These are phyloP conservation scores for Fusarium hostae DNA, from an alignment of 2,329 filamentous ascomycete species.

Conservation along the genomic window DNA sequence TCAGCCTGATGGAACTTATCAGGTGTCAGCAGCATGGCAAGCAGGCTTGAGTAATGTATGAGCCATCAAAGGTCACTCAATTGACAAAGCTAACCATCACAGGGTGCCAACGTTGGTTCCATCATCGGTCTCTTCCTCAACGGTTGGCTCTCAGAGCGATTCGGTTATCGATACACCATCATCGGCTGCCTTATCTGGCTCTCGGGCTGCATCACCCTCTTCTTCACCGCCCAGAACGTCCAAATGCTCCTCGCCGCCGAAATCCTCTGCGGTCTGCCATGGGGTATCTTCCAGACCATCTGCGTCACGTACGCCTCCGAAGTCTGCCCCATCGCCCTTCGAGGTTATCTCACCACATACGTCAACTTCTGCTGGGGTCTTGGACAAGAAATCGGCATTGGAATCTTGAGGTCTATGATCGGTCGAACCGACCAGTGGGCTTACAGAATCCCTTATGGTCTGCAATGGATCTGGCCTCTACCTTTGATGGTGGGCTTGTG, in stretches of 20 bases:
- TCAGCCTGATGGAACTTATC: constrained; percentile 30
- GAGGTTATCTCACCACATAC: constrained; percentile 78
- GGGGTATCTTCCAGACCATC: constrained; percentile 42
- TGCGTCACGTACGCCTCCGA: constrained; percentile 61
- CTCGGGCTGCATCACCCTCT: constrained; percentile 34
- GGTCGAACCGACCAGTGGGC: constrained; percentile 73
- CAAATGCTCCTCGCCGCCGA: constrained; percentile 38
- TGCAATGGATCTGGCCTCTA: constrained; percentile 83
- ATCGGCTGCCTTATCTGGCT: constrained; percentile 36
- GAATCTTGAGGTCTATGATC: constrained; percentile 77
- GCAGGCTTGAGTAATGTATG: constrained; percentile 36
- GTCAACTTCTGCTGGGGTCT: constrained; percentile 83
- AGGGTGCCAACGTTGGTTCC: constrained; percentile 37
- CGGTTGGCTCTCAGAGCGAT: constrained; percentile 32
- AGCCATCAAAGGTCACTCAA: too few relatives aligned
- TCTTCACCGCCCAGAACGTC: constrained; percentile 39
- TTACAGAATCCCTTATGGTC: constrained; percentile 75
- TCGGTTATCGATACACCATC: constrained; percentile 40
- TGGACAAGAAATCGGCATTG: constrained; percentile 77
- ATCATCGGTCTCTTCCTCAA: constrained; percentile 40
- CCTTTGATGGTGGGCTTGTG: constrained; percentile 73
- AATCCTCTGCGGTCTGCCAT: constrained; percentile 37
- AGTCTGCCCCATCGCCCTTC: constrained; percentile 77
- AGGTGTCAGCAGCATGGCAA: constrained; percentile 39
- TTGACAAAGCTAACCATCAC: background rate